These are phyloP conservation scores for Wickerhamomyces bovis DNA, from an alignment of 805 yeast species.

Conservation along the genomic window DNA sequence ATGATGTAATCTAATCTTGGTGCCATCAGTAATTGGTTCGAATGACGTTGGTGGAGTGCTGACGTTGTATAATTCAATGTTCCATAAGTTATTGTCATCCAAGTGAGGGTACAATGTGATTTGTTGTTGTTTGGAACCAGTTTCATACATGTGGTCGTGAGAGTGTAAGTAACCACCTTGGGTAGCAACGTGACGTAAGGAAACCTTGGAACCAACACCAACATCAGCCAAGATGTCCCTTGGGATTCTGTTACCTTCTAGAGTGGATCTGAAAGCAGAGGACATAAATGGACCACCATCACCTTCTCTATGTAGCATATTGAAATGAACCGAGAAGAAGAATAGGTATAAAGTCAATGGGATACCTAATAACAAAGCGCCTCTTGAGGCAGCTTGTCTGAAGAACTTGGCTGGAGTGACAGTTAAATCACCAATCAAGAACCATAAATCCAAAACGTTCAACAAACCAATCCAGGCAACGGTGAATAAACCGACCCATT, in stretches of 20 bases:
- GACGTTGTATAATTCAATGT: slow-evolving; percentile 59
- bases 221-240: slow-evolving; percentile 53
- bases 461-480: slow-evolving; percentile 68
- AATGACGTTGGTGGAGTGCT: slow-evolving; percentile 52
- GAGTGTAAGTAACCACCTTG: slow-evolving; percentile 81
- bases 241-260: slow-evolving; percentile 58
- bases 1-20: slow-evolving; percentile 66
- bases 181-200: slow-evolving; percentile 64
- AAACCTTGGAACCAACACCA: slow-evolving; percentile 63
- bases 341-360: slow-evolving; percentile 50
- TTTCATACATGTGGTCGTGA: slow-evolving; percentile 63
- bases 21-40: slow-evolving; percentile 58
- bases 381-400: slow-evolving; percentile 47
- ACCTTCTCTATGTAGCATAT: slow-evolving; percentile 51
- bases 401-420: slow-evolving; percentile 38
- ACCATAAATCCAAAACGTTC: slow-evolving; percentile 62
- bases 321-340: slow-evolving; percentile 62
- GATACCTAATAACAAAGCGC: slow-evolving; percentile 46
- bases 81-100: slow-evolving; percentile 71
- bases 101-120: slow-evolving; percentile 74
- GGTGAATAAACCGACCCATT: slow-evolving; percentile 84
- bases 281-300: slow-evolving; percentile 70
- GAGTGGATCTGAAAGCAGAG: slow-evolving; percentile 61
- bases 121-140: slow-evolving; percentile 84
- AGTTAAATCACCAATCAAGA: slow-evolving; percentile 63